Conservation (phyloP, 2,329 filamentous ascomycete genomes). For the Didymella exigua region DNA sequence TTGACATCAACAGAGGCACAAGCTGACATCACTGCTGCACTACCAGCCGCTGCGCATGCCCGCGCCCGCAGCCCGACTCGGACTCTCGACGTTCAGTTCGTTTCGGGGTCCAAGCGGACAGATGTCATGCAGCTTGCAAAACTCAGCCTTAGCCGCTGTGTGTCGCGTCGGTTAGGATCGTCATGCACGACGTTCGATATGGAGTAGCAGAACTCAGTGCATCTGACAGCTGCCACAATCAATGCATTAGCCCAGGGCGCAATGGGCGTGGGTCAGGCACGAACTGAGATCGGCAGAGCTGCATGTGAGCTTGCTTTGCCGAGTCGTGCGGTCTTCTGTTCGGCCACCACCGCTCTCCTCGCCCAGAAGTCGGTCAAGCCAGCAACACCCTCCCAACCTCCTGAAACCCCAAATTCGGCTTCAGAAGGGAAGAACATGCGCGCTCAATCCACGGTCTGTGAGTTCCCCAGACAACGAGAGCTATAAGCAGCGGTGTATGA, state of each 20-base stretch:
- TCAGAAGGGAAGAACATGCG: slow-evolving; percentile 1
- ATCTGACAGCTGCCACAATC: slow-evolving; percentile 8
- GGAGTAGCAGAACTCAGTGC: slow-evolving; percentile 6
- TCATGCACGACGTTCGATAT: slow-evolving; percentile 7
- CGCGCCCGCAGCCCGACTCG: background rate
- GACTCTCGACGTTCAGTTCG: slow-evolving; percentile 1
- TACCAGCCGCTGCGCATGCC: background rate
- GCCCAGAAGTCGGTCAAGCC: slow-evolving; percentile 4
- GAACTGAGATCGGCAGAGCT: slow-evolving; percentile 9
- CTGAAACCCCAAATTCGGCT: background rate
- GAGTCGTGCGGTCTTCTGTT: background rate
- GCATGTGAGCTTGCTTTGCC: slow-evolving; percentile 3
- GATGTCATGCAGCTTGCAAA: slow-evolving; percentile 10
- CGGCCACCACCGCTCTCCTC: background rate
- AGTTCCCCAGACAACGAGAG: slow-evolving; percentile 15
- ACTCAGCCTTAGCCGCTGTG: slow-evolving; percentile 15
- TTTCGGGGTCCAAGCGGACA: slow-evolving; percentile 7
- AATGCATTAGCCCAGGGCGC: slow-evolving; percentile 1
- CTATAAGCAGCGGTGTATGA: slow-evolving; percentile 14
- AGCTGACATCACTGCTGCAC: slow-evolving; percentile 6
- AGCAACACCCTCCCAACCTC: background rate
- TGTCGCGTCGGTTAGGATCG: slow-evolving; percentile 2
- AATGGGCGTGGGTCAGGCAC: slow-evolving; percentile 12
- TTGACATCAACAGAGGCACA: slow-evolving; percentile 11
- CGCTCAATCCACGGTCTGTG: background rate